Conservation (phyloP, 306 rosid species). For the Ormosia emarginata region DNA sequence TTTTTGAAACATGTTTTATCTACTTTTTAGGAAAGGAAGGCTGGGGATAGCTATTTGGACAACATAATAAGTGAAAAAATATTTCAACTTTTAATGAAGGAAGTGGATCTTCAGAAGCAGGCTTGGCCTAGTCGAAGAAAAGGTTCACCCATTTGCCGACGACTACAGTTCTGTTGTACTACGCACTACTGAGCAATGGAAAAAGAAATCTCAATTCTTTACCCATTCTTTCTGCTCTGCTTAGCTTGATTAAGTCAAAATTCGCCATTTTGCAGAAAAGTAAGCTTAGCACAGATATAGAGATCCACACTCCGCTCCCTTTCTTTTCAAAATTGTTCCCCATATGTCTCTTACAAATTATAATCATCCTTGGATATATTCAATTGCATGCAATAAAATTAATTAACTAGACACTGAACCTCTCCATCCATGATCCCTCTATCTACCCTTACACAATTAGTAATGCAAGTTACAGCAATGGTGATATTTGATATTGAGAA, state of each 20-base stretch:
- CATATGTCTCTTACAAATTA: too few relatives aligned
- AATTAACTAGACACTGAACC: too few relatives aligned
- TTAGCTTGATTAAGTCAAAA: neutral
- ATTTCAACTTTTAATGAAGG: neutral
- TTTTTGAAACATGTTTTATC: neutral
- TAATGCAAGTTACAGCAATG: too few relatives aligned
- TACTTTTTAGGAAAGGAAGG: neutral
- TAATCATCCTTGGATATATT: neutral
- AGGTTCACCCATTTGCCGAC: neutral
- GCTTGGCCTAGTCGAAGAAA: constrained; percentile 12
- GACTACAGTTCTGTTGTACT: neutral
- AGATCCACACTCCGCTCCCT: neutral
- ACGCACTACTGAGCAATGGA: neutral
- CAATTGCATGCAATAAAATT: neutral
- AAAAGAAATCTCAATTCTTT: neutral
- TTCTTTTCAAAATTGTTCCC: neutral
- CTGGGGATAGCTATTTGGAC: neutral
- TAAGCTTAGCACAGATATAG: neutral
- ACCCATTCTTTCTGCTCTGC: neutral
- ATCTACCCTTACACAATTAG: too few relatives aligned
- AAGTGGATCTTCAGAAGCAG: neutral
- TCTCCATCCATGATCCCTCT: too few relatives aligned
- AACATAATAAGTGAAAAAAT: neutral
- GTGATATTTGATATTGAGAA: too few relatives aligned
- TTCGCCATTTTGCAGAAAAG: neutral